Base-by-base conservation (phyloP, 2,329 filamentous ascomycete genomes). In the Fusarium nodosum region DNA sequence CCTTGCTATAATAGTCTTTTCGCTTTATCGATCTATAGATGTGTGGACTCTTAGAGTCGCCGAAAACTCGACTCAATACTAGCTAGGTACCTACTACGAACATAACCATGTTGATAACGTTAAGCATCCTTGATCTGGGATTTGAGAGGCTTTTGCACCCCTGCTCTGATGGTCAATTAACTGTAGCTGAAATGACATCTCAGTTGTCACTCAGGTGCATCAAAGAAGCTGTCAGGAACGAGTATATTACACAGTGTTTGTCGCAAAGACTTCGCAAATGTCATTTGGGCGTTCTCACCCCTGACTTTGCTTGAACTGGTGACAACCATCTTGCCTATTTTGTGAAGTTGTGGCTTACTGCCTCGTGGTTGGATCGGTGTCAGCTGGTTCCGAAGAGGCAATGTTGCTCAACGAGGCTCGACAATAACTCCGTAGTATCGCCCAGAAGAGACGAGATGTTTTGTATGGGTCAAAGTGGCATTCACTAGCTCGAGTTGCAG, bases 391-490 rank as follows among this genome's bases (percentile, higher is more conserved):
- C 31, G 30, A 20, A 39, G 9, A 30, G 51, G 46, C 53, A 47
- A 24, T 53, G 48, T 72, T 46, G 61, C 58, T 72, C 52, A 56
- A 71, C 41, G 28, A 71, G 38, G 30, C 36, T 56, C 46, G 48
- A 56, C 33, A 57, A 72, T 56, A 45, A 39, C 60, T 26, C 65
- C 36, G 38, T 44, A 50, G 48, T 48, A 56, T 44, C 52, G 55
- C 50, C 58, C 39, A 66, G 55, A 68, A 59, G 51, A 66, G 61
- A 38, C 54, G 63, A 71, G 39, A 38, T 30, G 58, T 45, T 48
- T 28, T 71, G 72, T 71, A 74, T 46, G 62, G 44, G 53, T 30
- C 57, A 52, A 58, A 71, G 41, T 34, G 42, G 41, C 31, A 34
- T 38, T 45, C 12, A 60, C 47, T 50, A 28, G 47, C 47, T 51